phyloP scores from a whole-genome alignment of 208 protist genomes.

The Acanthamoeba sp. region DNA sequence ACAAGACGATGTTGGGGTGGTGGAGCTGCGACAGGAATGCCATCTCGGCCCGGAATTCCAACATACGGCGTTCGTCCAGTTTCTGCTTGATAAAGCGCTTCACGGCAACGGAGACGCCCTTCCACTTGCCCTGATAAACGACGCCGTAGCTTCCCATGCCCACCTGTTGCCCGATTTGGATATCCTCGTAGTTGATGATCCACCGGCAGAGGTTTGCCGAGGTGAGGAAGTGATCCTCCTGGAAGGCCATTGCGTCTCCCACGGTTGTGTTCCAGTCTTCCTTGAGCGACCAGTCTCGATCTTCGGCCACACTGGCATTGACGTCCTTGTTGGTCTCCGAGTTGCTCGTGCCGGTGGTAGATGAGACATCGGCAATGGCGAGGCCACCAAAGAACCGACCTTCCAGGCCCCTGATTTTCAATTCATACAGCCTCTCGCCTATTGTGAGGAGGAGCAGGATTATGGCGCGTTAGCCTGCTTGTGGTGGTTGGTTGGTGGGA shows the following conservation, averaged over 20 bases:
- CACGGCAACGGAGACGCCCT: too few species aligned
- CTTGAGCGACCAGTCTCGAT: neutral
- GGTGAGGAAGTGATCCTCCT: neutral
- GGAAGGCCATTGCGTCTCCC: neutral
- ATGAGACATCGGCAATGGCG: neutral
- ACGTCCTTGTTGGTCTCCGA: too few species aligned
- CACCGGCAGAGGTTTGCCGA: too few species aligned
- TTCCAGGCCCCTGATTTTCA: neutral
- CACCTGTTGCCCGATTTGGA: neutral
- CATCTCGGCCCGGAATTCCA: too few species aligned
- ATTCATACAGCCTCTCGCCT: neutral
- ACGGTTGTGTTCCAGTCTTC: neutral
- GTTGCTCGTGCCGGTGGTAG: neutral
- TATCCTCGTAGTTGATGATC: slow-evolving; percentile 33
- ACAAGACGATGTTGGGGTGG: too few species aligned
- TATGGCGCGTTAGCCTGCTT: neutral
- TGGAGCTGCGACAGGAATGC: too few species aligned
- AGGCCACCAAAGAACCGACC: neutral
- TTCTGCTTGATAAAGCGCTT: too few species aligned
- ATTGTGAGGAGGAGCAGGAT: neutral
- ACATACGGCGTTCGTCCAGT: too few species aligned
- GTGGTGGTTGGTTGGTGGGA: neutral
- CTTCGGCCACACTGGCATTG: too few species aligned
- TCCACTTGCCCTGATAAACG: too few species aligned
- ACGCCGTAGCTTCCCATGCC: too few species aligned